Percentiles rank a stretch among this genome's conserved stretches.
phyloP scores from a whole-genome alignment of 2,329 filamentous ascomycete species.

The Diaporthe longicolla region DNA sequence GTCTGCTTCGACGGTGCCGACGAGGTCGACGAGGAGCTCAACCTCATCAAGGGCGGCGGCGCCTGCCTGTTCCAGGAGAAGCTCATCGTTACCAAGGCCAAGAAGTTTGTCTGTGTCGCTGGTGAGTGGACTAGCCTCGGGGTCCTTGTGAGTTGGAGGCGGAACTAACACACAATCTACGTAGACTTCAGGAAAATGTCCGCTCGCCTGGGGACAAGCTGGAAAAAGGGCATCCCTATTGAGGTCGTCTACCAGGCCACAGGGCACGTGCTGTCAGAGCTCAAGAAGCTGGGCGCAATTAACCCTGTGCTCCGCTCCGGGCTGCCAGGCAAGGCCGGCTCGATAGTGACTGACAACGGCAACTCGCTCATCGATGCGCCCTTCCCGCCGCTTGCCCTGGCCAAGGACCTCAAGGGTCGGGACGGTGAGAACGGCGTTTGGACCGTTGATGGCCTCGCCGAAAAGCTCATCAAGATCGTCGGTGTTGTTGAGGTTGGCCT shows the following conservation, averaged over 20 bases:
- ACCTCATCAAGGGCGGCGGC: slow-evolving; percentile 97
- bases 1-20: slow-evolving; percentile 97
- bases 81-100: slow-evolving; percentile 86
- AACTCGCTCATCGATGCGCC: slow-evolving; percentile 95
- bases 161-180: slow-evolving; percentile 30
- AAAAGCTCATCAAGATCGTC: slow-evolving; percentile 82
- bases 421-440: slow-evolving; percentile 77
- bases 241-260: slow-evolving; percentile 92
- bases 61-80: slow-evolving; percentile 99
- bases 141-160: neutral
- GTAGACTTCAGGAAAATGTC: slow-evolving; percentile 92
- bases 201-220: slow-evolving; percentile 78
- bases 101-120: slow-evolving; percentile 89
- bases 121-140: slow-evolving; percentile 62
- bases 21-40: slow-evolving; percentile 94
- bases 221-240: slow-evolving; percentile 89
- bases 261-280: slow-evolving; percentile 79
- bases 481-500: slow-evolving; percentile 94
- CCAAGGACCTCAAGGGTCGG: slow-evolving; percentile 62
- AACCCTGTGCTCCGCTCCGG: slow-evolving; percentile 81
- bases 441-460: slow-evolving; percentile 83
- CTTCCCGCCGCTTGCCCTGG: slow-evolving; percentile 80
- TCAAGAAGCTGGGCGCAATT: slow-evolving; percentile 80
- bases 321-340: slow-evolving; percentile 82
- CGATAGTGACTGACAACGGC: slow-evolving; percentile 84